Evolutionary conservation across 164 flowering plant species (phyloP), one percentile per base, ranked within the genome.

Genomic region (Annona cherimola): DNA sequence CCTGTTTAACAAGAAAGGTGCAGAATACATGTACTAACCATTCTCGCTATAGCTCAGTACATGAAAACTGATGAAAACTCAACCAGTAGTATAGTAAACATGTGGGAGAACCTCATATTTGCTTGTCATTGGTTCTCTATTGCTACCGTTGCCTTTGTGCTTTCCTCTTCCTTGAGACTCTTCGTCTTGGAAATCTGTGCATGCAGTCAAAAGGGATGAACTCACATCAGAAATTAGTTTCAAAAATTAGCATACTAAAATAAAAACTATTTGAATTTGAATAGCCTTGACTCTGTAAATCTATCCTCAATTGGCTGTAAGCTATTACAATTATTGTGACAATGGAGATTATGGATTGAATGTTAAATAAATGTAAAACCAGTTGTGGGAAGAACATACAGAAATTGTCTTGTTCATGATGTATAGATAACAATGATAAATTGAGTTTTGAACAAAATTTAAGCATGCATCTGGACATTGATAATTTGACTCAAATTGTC

Each of bases 141-240:
- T 1, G 55, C 20, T 59, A 20, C 14, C 71, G 46, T 26, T 20
- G 66, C 26, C 55, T 78, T 50, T 66, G 66, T 76, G 55, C 75
- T 59, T 76, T 74, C 67, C 45, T 69, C 74, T 66, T 71, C 74
- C 54, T 74, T 79, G 42, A 50, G 18, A 19, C 35, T 75, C 70
- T 42, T 67, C 59, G 3, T 41, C n/a, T 40, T 67, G 26, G 45
- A 9, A 54, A 45, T 57, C 81, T 79, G 76, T 18, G 57, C 45
- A 65, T 18, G 54, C 35, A 26, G 70, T 8, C 45, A 70, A 1
- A 64, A 26, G 35, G 67, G 41, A 9, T 35, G 2, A 1, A 3
- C 14, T 39, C 12, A 18, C 42, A 41, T 64, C 16, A 64, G n/a
- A 64, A 4, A 8, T 40, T 64, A 16, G n/a, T 8, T 35, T 20